Evolutionary conservation across 192 early-diverging fungal genomes (phyloP), one percentile per base, ranked within the genome.

Genomic region (Coemansia sp.): DNA sequence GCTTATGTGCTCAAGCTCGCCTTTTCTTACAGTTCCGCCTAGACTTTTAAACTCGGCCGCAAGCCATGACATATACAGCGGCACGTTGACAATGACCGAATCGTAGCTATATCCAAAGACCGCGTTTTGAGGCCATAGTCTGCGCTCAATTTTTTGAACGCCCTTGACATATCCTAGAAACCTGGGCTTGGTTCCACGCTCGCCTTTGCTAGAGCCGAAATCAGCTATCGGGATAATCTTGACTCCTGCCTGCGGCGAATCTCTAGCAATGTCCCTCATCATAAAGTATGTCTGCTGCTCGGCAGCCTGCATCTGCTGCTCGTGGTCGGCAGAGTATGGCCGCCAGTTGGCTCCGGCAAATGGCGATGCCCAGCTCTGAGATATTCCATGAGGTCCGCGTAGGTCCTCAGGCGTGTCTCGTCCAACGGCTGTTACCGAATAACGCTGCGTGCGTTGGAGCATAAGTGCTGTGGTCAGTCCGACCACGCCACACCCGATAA

Each of bases 401-500:
- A 51, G 28, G 48, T 48, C 57, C 11, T 41, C 57, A 1, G 57
- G 52, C 1, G 37, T 35, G 18, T 89, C 56, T 48, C 53, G 56
- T 52, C 67, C 70, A 5, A 92, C 74, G 7, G 93, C 76, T 1
- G 86, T 91, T 8, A 93, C 91, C 38, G 81, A 32, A 64, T 86
- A 87, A 15, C 87, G 82, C 53, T 86, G 79, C 3, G 53, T 64
- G 70, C 79, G 76, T 64, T 87, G 86, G 33, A 91, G 75, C 8
- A 90, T 58, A 2, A 94, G 65, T 7, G 89, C 93, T 0, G 88
- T 89, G 5, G 91, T 92, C 11, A 94, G 84, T 8, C 92, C 92
- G 18, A 86, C 67, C 2, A 94, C 93, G 64, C 92, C 92, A 3
- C 90, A 88, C 15, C 93, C 93, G 65, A 95, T 67, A 8, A 95